Base-by-base conservation (phyloP, 129 eudicot genomes). In the Escallonia rubra region DNA sequence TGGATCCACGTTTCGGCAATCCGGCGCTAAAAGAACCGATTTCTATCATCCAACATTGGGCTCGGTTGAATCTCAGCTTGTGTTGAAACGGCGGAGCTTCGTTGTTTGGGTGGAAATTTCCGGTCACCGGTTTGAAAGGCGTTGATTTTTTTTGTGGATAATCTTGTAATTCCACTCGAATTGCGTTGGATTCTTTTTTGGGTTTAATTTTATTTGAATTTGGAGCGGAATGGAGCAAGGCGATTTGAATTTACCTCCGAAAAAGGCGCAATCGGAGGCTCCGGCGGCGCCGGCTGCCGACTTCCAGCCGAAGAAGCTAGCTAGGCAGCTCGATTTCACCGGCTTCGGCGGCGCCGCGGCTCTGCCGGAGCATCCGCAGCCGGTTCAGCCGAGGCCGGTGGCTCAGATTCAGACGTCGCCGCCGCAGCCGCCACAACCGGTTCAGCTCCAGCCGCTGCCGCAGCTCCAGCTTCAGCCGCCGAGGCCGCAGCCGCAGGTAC, bases 281-380 rank as follows among this genome's bases (percentile, higher is more conserved):
- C 47, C 82, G 54, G 65, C 66, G 64, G 57, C 66, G 74, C 47
- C 82, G 54, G 65, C 66, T 61, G 57, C 66, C 72, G 95, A 81
- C 78, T 67, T 76, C 11, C 90, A 90, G 51, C 80, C 86, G 74
- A 86, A 85, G 88, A 87, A 84, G 90, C 86, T 84, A 5, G 94
- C 86, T 8, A 83, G 93, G 82, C 93, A 89, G 81, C 90, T 90
- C 68, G 96, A 86, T 86, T 90, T 89, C 59, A 81, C 80, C 48
- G 79, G 70, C 41, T 69, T 71, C 41, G 79, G 81, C 49, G 87
- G 77, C 47, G 74, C 79, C 16, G 56, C 64, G 52, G 59, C 62
- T 8, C 41, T 59, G 62, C 76, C 74, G 61, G 89, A 80, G 62
- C 71, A 78, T n/a, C 57, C 70, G 41, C 85, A 78, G 65, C 77